phyloP scores from a whole-genome alignment of 1,284 basidiomycete genomes.

The Pisolithus thermaeus region DNA sequence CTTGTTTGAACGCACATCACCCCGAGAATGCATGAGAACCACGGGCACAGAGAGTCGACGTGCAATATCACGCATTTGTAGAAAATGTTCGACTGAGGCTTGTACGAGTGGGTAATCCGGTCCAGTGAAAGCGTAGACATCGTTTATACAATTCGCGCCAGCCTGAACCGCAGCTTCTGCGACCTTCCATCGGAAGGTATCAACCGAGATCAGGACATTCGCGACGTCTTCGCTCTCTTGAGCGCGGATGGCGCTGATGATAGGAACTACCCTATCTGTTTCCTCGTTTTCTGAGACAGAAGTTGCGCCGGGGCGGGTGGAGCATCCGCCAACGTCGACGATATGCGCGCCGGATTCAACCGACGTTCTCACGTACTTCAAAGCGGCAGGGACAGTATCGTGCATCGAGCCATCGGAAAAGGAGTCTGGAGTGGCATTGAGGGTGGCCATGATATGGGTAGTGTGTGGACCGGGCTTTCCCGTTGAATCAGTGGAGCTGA shows the following conservation, averaged over 20 bases:
- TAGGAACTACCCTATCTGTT: constrained; percentile 65
- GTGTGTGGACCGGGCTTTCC: constrained; percentile 20
- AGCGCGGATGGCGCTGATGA: constrained; percentile 47
- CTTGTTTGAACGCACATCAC: constrained; percentile 71
- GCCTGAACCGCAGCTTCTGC: constrained; percentile 73
- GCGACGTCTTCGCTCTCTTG: constrained; percentile 20
- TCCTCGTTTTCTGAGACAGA: constrained; percentile 75
- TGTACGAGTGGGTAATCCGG: constrained; percentile 43
- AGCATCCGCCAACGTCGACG: constrained; percentile 93
- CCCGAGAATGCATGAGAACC: constrained; percentile 91
- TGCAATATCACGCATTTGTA: constrained; percentile 64
- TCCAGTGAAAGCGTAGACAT: constrained; percentile 81
- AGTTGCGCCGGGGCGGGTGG: constrained; percentile 75
- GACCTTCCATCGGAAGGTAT: constrained; percentile 88
- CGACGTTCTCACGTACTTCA: constrained; percentile 44
- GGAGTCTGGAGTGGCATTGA: constrained; percentile 95
- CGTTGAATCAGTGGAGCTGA: constrained; percentile 17
- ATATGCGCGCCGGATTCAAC: constrained; percentile 64
- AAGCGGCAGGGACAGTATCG: constrained; percentile 42
- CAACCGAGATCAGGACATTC: constrained; percentile 71
- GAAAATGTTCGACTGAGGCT: constrained; percentile 34
- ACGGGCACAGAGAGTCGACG: constrained; percentile 63
- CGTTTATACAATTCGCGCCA: constrained; percentile 93
- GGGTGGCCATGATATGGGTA: constrained; percentile 88
- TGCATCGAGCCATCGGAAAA: constrained; percentile 87